Conservation (phyloP, 768 basidiomycete species). For the Leccinellum albellum region DNA sequence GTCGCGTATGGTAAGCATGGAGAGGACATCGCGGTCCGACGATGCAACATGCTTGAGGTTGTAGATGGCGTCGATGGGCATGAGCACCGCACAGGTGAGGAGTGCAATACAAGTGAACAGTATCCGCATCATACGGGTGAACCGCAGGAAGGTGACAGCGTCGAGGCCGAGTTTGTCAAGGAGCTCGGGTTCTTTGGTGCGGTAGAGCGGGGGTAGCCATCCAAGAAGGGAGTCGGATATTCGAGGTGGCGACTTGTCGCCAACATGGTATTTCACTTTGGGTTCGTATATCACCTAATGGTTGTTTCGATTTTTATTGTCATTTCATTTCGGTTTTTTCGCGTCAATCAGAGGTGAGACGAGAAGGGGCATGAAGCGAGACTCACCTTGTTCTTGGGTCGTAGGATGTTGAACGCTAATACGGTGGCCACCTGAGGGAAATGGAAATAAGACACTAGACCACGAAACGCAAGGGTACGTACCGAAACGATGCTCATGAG, state of each 20-base stretch:
- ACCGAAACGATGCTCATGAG: conserved; percentile 75
- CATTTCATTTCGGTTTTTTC: neutral
- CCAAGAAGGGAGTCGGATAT: conserved; percentile 82
- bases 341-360: neutral
- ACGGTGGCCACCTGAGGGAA: conserved; percentile 56
- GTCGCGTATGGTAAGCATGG: conserved; percentile 84
- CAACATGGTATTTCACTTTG: conserved; percentile 87
- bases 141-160: conserved; percentile 89
- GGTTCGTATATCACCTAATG: conserved; percentile 84
- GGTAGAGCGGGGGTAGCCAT: conserved; percentile 85
- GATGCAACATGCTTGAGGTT: conserved; percentile 63
- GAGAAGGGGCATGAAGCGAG: neutral
- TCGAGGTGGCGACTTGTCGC: conserved; percentile 71
- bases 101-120: conserved; percentile 63
- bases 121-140: conserved; percentile 78
- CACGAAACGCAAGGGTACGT: conserved; percentile 30
- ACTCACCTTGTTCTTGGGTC: conserved; percentile 82
- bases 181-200: conserved; percentile 84
- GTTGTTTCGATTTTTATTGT: neutral
- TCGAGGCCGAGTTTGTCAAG: conserved; percentile 88
- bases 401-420: conserved; percentile 75
- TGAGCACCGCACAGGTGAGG: conserved; percentile 66
- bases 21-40: conserved; percentile 56
- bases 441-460: neutral
- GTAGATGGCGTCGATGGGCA: conserved; percentile 85